Conservation (phyloP, 345 rosid species). For the Garcia nutans region DNA sequence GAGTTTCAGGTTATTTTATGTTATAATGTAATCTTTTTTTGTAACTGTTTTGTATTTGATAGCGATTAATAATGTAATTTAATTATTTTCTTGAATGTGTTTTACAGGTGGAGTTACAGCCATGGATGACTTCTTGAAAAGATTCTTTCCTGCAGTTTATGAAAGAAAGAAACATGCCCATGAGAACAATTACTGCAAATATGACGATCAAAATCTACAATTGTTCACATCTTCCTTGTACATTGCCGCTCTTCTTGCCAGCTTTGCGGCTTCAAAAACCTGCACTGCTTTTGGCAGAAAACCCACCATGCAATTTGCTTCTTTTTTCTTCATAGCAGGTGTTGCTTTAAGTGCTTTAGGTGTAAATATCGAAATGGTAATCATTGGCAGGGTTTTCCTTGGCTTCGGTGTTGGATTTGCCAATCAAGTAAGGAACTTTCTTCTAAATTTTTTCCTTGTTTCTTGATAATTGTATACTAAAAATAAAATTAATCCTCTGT, state of each 20-base stretch:
- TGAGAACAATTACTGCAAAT: constrained; percentile 57
- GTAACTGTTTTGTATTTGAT: not conserved
- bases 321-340: constrained; percentile 35
- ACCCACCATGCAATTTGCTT: constrained; percentile 44
- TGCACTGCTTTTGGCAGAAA: constrained; percentile 43
- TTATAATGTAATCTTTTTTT: not conserved
- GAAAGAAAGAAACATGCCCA: constrained; percentile 36
- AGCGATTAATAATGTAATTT: not conserved
- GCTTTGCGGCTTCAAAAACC: constrained; percentile 37
- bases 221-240: constrained; percentile 54
- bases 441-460: not conserved
- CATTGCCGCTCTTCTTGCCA: constrained; percentile 43
- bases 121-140: constrained; percentile 51
- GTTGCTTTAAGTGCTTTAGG: constrained; percentile 27
- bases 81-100: not conserved
- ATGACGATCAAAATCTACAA: constrained; percentile 41
- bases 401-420: constrained; percentile 52
- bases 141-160: constrained; percentile 44
- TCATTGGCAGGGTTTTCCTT: constrained; percentile 40
- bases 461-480: not conserved
- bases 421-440: constrained; percentile 33
- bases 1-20: constrained; percentile 38
- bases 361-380: constrained; percentile 29
- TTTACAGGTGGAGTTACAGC: constrained; percentile 52
- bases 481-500: no score